A percentile compares a stretch with the other conserved stretches of the same genome.
Conservation (phyloP, 2,329 filamentous ascomycete species). For the Penicillium sp. region DNA sequence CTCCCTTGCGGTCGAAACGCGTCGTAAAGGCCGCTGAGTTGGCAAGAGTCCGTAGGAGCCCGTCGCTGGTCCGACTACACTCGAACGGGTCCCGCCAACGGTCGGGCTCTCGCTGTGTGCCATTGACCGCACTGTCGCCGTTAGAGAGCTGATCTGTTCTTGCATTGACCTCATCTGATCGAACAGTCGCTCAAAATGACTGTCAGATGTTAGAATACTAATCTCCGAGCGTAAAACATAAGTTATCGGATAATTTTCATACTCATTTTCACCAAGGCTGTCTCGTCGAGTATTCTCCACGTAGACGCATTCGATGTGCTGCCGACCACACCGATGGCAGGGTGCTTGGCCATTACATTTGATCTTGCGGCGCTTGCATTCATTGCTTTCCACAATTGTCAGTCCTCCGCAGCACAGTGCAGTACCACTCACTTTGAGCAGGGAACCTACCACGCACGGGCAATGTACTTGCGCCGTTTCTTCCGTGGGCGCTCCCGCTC, state of each 20-base stretch:
- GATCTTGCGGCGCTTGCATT: slow-evolving; percentile 67
- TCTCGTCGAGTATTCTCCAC: slow-evolving; percentile 72
- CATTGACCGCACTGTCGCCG: slow-evolving; percentile 68
- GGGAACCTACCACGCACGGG: slow-evolving; percentile 59
- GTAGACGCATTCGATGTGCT: slow-evolving; percentile 41
- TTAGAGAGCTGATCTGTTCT: slow-evolving; percentile 76
- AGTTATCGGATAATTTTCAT: slow-evolving; percentile 54
- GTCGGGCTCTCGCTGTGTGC: slow-evolving; percentile 44
- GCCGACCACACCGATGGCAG: slow-evolving; percentile 60
- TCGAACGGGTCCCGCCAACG: slow-evolving; percentile 11
- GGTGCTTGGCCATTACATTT: slow-evolving; percentile 66
- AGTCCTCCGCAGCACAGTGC: not conserved
- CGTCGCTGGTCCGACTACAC: slow-evolving; percentile 5
- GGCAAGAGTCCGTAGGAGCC: slow-evolving; percentile 12
- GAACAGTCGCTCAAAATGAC: slow-evolving; percentile 31
- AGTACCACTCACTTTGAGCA: too few species aligned
- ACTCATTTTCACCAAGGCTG: slow-evolving; percentile 62
- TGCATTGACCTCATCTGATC: slow-evolving; percentile 38
- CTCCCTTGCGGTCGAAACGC: slow-evolving; percentile 45
- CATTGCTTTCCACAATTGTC: slow-evolving; percentile 49
- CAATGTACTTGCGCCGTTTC: slow-evolving; percentile 65
- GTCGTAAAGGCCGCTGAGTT: slow-evolving; percentile 20
- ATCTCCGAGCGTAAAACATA: not conserved
- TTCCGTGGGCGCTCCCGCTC: slow-evolving; percentile 52
- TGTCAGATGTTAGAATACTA: not conserved